Base-by-base conservation (phyloP, 2,329 filamentous ascomycete genomes). In the Hymenoscyphus repandus region DNA sequence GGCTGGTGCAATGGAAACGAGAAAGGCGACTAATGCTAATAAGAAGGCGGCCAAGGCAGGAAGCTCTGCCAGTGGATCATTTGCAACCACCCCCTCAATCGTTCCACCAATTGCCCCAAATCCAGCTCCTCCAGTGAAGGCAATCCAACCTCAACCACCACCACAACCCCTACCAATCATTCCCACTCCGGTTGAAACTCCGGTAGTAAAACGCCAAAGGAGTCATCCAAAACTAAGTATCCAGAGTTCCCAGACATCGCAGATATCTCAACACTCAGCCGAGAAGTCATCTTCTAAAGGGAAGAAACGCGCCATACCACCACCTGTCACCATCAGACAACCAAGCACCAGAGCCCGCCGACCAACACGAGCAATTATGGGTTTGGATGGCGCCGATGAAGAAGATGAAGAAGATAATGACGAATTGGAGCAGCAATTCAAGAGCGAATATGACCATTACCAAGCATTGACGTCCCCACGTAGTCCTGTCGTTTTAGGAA, bases 1-100 rank as follows among this genome's bases (percentile, higher is more conserved):
- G 79, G 72, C 73, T 10, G 73, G 71, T 12, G 79, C 79, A n/a
- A 79, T 82, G 45, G 75, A 77, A 56, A 82, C 82, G 62, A 73
- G 78, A 47, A 80, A 80, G 59, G 78, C 76, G 2, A 83, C 79
- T 0, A 73, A 82, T 6, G 79, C 77, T 2, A 75, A 75, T 2
- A 82, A 82, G 65, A 82, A 82, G 66, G 72, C 72, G 17, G 51
- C 34, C 10, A 33, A 40, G 6, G 47, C 15, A 7, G 15, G 9
- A 13, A 27, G 17, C 10, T 17, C 31, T 11, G 33, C n/a, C 37
- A 39, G 11, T 27, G 31, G 17, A 42, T 17, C 6, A 11, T 11
- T 39, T 20, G 11, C 30, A n/a, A 15, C 32, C 13, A 17, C 40
- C 6, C 48, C 41, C 11, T 18, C 42, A 31, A 40, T 40, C 9